Conservation (phyloP, 1,284 basidiomycete genomes). For the Sporisorium sorghi region DNA sequence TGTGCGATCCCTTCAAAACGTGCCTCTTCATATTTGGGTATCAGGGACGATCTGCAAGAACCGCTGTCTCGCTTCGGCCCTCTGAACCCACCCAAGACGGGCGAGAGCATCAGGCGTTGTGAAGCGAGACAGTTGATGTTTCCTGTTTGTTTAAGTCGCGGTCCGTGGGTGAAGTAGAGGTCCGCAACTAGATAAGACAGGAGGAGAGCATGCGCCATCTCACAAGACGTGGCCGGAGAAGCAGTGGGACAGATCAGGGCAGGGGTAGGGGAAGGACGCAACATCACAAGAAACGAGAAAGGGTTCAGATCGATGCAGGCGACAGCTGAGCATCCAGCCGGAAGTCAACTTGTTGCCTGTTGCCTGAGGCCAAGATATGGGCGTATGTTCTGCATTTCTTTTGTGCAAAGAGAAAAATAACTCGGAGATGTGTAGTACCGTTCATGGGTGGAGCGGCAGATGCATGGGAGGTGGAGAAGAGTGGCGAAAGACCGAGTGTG, state of each 20-base stretch:
- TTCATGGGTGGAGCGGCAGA: constrained; percentile 20
- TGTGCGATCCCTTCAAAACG: constrained; percentile 65
- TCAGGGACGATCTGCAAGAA: constrained; percentile 62
- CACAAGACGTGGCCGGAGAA: neutral
- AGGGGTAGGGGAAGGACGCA: neutral
- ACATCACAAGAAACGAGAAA: neutral
- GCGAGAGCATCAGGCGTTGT: neutral
- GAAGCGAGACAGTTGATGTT: constrained; percentile 22
- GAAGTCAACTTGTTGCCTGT: no score
- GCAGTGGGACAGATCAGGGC: neutral
- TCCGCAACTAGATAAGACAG: constrained; percentile 53
- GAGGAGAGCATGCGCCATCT: constrained; percentile 18
- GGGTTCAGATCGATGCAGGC: neutral
- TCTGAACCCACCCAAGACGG: neutral
- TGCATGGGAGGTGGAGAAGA: constrained; percentile 20
- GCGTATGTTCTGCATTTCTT: constrained; percentile 52
- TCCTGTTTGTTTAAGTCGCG: constrained; percentile 63
- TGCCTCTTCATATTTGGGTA: constrained; percentile 27
- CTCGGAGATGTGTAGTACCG: constrained; percentile 11
- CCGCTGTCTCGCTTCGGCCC: constrained; percentile 11
- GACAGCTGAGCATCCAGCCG: no score
- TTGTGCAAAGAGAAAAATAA: constrained; percentile 26
- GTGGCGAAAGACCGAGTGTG: constrained; percentile 9
- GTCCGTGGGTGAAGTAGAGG: constrained; percentile 29
- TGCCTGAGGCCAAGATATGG: constrained; percentile 6